Evolutionary conservation across 2,329 filamentous ascomycete species (phyloP), one percentile per base, ranked within the genome.

Genomic region (Claviceps fusiformis): DNA sequence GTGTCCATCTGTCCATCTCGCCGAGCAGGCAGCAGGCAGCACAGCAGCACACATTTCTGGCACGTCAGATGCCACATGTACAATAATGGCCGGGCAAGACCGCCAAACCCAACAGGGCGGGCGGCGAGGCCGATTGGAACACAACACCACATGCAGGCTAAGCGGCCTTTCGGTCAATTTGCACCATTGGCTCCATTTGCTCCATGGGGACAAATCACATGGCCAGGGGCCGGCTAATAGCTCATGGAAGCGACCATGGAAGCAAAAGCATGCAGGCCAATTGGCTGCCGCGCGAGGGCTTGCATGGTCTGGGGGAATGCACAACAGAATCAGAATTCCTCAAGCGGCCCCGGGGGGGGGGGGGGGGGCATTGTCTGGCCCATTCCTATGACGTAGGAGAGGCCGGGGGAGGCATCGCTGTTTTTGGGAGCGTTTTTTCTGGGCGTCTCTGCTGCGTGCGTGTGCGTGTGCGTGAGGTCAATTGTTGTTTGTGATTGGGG

Each of bases 331-430:
- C 49, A 43, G 13, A 19, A 45, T 27, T 27, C 44, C 24, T 27
- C 24, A 27, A 29, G 19, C 19, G 44, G 4, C 5, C 19, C 24
- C 44, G 9, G 35, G n/a, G n/a, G n/a, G n/a, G n/a, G n/a, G n/a
- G n/a, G n/a, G n/a, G n/a, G n/a, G n/a, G n/a, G n/a, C n/a, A 37
- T 41, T 41, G 37, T 13, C 41, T 17, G 39, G 51, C n/a, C 51
- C 50, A 55, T 59, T 54, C 55, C 55, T 53, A 59, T 57, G 55
- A 59, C 52, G 57, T 57, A 57, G 44, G 37, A 44, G 50, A 55
- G 33, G 53, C 54, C 31, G 50, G 56, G 54, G 48, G 24, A 8
- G 11, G 44, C 24, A 29, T 46, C 24, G 24, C 44, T 24, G 44
- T 9, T 29, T n/a, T n/a, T n/a, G n/a, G n/a, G n/a, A n/a, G n/a